Percentiles rank a stretch among this genome's conserved stretches.
Conservation (phyloP, 495 filamentous ascomycete genomes). For the Xylaria sp. region DNA sequence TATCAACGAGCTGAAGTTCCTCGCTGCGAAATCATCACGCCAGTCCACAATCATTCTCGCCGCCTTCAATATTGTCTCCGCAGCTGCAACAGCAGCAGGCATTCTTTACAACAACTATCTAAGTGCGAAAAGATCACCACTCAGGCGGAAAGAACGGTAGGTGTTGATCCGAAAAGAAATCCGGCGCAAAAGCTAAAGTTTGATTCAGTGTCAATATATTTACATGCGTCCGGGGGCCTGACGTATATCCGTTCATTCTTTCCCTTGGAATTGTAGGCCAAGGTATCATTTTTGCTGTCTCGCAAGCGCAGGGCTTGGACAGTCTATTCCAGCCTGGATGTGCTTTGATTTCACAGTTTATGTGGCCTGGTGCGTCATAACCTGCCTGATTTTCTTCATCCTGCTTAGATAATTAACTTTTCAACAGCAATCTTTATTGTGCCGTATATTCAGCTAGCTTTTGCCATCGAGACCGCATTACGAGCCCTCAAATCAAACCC, state of each 20-base stretch:
- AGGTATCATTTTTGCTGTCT: constrained; percentile 53
- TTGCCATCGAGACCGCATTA: constrained; percentile 50
- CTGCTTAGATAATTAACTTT: background rate
- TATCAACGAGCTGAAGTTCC: constrained; percentile 51
- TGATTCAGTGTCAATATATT: constrained; percentile 40
- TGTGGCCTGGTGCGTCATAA: constrained; percentile 55
- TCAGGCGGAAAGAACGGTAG: constrained; percentile 31
- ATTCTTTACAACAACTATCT: constrained; percentile 53
- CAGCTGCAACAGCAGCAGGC: constrained; percentile 52
- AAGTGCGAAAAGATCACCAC: constrained; percentile 39
- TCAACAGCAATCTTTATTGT: constrained; percentile 54
- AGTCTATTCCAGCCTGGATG: constrained; percentile 49
- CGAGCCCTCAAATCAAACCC: constrained; percentile 50
- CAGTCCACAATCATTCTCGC: constrained; percentile 58
- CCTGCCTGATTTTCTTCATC: background rate
- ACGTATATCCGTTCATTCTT: constrained; percentile 54
- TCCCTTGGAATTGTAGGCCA: constrained; percentile 55
- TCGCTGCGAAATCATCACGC: constrained; percentile 54
- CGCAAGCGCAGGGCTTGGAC: constrained; percentile 52
- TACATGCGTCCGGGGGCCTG: constrained; percentile 47
- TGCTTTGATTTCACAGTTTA: constrained; percentile 49
- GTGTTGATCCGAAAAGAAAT: constrained; percentile 1
- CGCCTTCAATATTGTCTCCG: constrained; percentile 55
- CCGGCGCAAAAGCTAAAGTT: constrained; percentile 8
- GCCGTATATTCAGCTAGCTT: constrained; percentile 55